Percentiles rank a stretch among this genome's conserved stretches.
Conservation (phyloP, 352 stramenopile species). For the Phytophthora pini region DNA sequence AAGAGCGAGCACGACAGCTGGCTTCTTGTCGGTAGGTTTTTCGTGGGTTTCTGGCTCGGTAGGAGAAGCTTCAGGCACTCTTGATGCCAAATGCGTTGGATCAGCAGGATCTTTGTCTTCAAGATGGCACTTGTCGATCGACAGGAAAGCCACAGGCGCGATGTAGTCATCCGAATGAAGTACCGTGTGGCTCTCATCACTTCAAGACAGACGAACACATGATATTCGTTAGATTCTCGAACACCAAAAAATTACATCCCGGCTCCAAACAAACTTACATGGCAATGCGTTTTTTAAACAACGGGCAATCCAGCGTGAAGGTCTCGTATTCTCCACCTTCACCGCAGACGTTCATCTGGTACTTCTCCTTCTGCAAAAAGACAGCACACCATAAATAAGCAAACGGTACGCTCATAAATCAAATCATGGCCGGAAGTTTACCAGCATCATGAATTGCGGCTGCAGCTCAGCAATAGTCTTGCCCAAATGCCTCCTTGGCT, state of each 20-base stretch:
- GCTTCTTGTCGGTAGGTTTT: conserved; percentile 12
- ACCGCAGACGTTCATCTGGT: conserved; percentile 98
- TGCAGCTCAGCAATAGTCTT: conserved; percentile 90
- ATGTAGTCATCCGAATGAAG: conserved; percentile 93
- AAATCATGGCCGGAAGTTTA: conserved; percentile 10
- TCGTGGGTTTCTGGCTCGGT: neutral
- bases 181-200: conserved; percentile 92
- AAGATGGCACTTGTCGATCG: conserved; percentile 90
- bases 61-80: conserved; percentile 29
- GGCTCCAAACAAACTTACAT: conserved; percentile 55
- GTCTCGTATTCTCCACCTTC: conserved; percentile 99
- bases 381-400: conserved; percentile 15
- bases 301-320: conserved; percentile 97
- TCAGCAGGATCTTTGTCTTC: conserved; percentile 83
- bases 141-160: conserved; percentile 92
- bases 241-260: neutral
- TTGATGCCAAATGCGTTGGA: conserved; percentile 44
- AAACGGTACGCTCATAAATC: conserved; percentile 7
- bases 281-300: conserved; percentile 95
- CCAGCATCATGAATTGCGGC: conserved; percentile 90
- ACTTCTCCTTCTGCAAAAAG: conserved; percentile 88
- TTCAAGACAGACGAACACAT: conserved; percentile 26
- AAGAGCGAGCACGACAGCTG: conserved; percentile 32
- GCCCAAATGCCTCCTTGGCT: conserved; percentile 85
- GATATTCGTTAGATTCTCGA: conserved; percentile 1